Evolutionary conservation across 352 stramenopile species (phyloP).

Genomic region (Blastocystis sp.): DNA sequence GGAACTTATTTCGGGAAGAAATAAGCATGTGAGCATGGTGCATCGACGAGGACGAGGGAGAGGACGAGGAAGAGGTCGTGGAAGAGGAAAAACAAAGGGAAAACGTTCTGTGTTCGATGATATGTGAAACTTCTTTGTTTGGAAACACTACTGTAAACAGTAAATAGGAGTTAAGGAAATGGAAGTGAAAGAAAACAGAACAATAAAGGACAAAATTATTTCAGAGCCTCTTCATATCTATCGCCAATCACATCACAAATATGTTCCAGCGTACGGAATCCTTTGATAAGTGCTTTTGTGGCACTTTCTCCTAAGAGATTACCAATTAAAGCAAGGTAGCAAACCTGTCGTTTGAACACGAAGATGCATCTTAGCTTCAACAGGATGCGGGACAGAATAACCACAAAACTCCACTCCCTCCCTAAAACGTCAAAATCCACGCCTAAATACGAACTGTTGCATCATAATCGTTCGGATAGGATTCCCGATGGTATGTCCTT

Average conservation of each 20-base stretch:
- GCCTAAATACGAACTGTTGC: conserved; percentile 4
- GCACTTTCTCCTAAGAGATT: conserved; percentile 37
- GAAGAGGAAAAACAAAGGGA: conserved; percentile 31
- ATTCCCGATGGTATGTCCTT: conserved; percentile 53
- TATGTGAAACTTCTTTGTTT: neutral
- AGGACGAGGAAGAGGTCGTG: conserved; percentile 62
- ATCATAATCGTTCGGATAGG: conserved; percentile 58
- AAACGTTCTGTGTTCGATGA: conserved; percentile 58
- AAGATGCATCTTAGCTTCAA: conserved; percentile 61
- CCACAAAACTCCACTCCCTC: conserved; percentile 58
- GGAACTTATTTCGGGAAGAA: conserved; percentile 65
- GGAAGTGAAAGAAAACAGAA: neutral
- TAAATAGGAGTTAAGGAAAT: neutral
- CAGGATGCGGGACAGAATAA: conserved; percentile 58
- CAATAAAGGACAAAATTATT: conserved; percentile 6
- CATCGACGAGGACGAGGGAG: conserved; percentile 48
- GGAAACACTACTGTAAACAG: neutral
- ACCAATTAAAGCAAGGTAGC: neutral
- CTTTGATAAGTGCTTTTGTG: conserved; percentile 28
- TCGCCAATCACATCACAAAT: conserved; percentile 57
- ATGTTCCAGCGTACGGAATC: conserved; percentile 10
- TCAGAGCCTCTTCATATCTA: conserved; percentile 32
- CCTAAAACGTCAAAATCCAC: neutral
- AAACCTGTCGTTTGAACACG: conserved; percentile 50
- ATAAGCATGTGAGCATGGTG: conserved; percentile 66